These are phyloP conservation scores for Eucalyptus microcorys DNA, from an alignment of 345 rosid species.

Conservation along the genomic window DNA sequence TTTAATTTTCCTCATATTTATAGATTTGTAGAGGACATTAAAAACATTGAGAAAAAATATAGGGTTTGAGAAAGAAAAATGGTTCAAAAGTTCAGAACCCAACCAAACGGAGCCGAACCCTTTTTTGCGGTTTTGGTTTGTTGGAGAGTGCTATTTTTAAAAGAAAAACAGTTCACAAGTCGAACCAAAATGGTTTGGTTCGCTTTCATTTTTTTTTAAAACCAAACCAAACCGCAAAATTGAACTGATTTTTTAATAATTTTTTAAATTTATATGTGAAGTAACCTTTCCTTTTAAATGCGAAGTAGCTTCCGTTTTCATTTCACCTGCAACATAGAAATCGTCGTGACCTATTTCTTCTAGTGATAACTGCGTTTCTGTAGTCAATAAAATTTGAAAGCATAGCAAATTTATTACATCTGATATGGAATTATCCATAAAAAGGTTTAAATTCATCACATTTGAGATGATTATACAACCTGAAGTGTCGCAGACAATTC, in stretches of 20 bases:
- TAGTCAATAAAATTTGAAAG: not conserved
- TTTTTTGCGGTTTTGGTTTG: not conserved
- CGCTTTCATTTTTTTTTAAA: no score
- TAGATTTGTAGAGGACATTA: not conserved
- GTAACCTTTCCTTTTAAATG: not conserved
- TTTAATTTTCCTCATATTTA: not conserved
- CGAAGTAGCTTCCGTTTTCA: not conserved
- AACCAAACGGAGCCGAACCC: not conserved
- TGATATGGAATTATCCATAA: not conserved
- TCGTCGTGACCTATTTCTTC: not conserved
- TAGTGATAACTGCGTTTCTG: not conserved
- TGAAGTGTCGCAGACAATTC: not conserved
- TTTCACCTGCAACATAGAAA: not conserved
- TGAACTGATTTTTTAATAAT: not conserved
- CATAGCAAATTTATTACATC: not conserved
- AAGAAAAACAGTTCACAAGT: not conserved
- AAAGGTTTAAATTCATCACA: not conserved
- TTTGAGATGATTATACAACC: not conserved
- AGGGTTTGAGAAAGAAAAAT: not conserved
- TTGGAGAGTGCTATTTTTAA: not conserved
- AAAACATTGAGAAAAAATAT: not conserved
- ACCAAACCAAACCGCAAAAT: not conserved
- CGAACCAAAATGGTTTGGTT: not conserved
- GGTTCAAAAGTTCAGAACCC: not conserved
- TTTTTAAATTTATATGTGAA: not conserved